Evolutionary conservation across 257 asterid species (phyloP).

Genomic region (Petrea volubilis): DNA sequence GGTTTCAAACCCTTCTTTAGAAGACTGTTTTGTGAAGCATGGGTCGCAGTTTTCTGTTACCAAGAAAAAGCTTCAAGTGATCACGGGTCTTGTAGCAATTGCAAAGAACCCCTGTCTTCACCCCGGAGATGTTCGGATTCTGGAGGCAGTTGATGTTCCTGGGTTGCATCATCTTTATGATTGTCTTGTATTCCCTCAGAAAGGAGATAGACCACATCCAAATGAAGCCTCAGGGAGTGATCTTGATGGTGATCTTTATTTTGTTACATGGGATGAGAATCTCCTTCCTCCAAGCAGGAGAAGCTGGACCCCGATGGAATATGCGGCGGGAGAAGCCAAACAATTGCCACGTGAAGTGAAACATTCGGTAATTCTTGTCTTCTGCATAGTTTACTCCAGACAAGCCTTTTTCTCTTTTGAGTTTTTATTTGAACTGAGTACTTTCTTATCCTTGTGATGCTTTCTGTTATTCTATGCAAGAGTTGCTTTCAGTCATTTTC

Average conservation of each 20-base stretch:
- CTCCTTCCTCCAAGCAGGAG: slow-evolving; percentile 84
- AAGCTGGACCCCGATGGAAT: slow-evolving; percentile 90
- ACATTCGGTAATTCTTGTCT: slow-evolving; percentile 47
- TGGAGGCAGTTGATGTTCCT: slow-evolving; percentile 78
- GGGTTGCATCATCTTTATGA: slow-evolving; percentile 66
- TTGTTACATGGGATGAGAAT: slow-evolving; percentile 91
- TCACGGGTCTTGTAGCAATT: slow-evolving; percentile 69
- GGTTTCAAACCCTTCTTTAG: slow-evolving; percentile 69
- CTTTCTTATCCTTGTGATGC: background rate
- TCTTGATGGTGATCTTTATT: slow-evolving; percentile 89
- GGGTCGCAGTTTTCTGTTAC: slow-evolving; percentile 60
- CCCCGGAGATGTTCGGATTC: slow-evolving; percentile 92
- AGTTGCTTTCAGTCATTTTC: background rate
- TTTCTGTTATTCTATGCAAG: background rate
- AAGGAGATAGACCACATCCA: slow-evolving; percentile 87
- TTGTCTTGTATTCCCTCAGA: slow-evolving; percentile 88
- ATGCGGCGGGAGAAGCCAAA: slow-evolving; percentile 54
- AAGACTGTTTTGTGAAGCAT: slow-evolving; percentile 67
- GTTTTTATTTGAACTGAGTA: background rate
- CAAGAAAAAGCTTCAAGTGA: slow-evolving; percentile 51
- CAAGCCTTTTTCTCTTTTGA: background rate
- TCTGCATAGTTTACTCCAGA: background rate
- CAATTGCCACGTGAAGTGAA: slow-evolving; percentile 48
- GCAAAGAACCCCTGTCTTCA: slow-evolving; percentile 97
- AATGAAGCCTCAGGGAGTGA: slow-evolving; percentile 98